Evolutionary conservation across 73 alveolate species (phyloP).

Genomic region (Uronychia binucleata): DNA sequence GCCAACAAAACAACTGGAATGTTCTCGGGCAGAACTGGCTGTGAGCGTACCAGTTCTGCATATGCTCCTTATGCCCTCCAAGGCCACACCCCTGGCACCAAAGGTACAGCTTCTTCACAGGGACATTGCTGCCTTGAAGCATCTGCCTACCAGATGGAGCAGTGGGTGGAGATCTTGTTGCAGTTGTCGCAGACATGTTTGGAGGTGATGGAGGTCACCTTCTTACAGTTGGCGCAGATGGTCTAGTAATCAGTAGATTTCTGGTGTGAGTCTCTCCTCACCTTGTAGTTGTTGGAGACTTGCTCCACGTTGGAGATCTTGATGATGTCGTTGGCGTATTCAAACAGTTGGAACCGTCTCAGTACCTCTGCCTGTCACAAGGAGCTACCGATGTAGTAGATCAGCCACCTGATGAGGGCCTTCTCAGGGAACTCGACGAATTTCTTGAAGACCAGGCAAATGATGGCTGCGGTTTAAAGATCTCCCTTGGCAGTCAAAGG

Average conservation of each 20-base stretch:
- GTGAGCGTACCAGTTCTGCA: constrained; percentile 35
- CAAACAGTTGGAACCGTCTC: background rate
- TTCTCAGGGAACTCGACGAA: background rate
- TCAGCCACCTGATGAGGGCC: background rate
- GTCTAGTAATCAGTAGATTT: background rate
- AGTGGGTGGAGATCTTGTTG: constrained; percentile 13
- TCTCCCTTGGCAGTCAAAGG: no score
- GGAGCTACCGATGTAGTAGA: background rate
- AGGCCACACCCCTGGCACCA: constrained; percentile 64
- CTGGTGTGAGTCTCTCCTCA: background rate
- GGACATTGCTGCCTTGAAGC: background rate
- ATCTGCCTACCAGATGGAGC: constrained; percentile 25
- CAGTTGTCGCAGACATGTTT: constrained; percentile 5
- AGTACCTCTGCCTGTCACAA: background rate
- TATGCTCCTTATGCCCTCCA: constrained; percentile 57
- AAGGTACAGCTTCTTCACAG: constrained; percentile 43
- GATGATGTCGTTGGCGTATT: background rate
- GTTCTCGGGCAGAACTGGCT: constrained; percentile 34
- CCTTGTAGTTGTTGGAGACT: background rate
- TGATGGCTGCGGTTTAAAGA: background rate
- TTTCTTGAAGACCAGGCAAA: background rate
- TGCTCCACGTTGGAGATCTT: background rate
- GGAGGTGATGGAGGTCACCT: background rate
- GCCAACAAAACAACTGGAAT: no score
- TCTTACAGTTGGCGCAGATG: background rate